Evolutionary conservation across 2,329 filamentous ascomycete genomes (phyloP).

Genomic region (Botrytis fabae): DNA sequence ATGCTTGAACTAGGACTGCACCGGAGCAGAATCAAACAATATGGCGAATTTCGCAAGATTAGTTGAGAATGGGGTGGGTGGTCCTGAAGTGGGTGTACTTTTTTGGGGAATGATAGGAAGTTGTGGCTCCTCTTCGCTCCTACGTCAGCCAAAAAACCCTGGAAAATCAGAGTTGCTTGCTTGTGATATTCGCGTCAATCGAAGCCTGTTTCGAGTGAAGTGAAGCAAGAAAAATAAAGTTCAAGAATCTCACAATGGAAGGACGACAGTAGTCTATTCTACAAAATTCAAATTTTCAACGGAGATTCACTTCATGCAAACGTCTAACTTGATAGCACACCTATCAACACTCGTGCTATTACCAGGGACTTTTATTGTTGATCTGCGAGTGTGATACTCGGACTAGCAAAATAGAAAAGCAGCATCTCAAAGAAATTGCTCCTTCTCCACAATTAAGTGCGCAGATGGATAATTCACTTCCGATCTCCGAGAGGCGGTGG

Average conservation of each 20-base stretch:
- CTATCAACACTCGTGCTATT: not conserved
- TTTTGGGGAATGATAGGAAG: slow-evolving; percentile 8
- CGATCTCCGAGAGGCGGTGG: slow-evolving; percentile 24
- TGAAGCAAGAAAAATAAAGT: too few species aligned
- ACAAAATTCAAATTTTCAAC: not conserved
- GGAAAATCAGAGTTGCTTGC: slow-evolving; percentile 16
- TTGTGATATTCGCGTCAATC: slow-evolving; percentile 13
- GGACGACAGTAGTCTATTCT: not conserved
- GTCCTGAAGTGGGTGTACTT: slow-evolving; percentile 8
- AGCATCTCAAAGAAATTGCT: slow-evolving; percentile 7
- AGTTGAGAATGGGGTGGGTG: slow-evolving; percentile 11
- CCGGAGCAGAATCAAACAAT: not conserved
- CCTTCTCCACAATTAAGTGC: not conserved
- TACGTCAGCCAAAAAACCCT: slow-evolving; percentile 23
- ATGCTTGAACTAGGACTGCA: too few species aligned
- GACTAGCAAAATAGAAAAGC: not conserved
- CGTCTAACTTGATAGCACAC: not conserved
- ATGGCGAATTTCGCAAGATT: not conserved
- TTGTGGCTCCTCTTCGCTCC: slow-evolving; percentile 16
- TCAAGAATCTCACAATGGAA: not conserved
- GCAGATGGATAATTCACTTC: slow-evolving; percentile 1
- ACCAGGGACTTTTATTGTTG: not conserved
- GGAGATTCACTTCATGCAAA: not conserved
- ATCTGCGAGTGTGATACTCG: not conserved
- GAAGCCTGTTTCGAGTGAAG: not conserved